Conservation (phyloP, 495 filamentous ascomycete species). For the Friedmanniomyces endolithicus region DNA sequence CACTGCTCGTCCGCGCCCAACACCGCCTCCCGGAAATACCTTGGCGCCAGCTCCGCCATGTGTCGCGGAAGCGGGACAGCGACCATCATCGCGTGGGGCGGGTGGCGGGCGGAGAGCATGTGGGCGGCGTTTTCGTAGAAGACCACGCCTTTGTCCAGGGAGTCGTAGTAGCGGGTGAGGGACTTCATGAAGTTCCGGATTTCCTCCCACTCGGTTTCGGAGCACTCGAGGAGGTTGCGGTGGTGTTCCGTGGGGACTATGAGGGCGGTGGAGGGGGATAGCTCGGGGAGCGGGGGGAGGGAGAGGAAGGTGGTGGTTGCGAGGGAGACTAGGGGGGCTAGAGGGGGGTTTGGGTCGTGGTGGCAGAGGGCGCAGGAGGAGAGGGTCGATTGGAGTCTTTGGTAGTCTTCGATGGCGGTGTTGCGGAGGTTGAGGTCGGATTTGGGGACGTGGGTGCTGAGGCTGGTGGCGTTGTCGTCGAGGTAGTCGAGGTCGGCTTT, state of each 20-base stretch:
- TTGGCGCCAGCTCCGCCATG: slow-evolving; percentile 77
- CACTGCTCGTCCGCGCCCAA: slow-evolving; percentile 79
- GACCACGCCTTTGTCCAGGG: slow-evolving; percentile 77
- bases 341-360: slow-evolving; percentile 76
- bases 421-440: slow-evolving; percentile 83
- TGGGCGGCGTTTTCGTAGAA: slow-evolving; percentile 96
- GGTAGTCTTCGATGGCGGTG: slow-evolving; percentile 73
- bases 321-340: slow-evolving; percentile 78
- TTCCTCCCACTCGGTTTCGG: slow-evolving; percentile 99
- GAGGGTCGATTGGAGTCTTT: slow-evolving; percentile 77
- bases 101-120: slow-evolving; percentile 43
- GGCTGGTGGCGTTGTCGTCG: slow-evolving; percentile 86
- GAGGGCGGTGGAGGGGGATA: slow-evolving; percentile 67
- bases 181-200: slow-evolving; percentile 98
- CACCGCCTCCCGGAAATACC: slow-evolving; percentile 93
- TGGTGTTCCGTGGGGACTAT: slow-evolving; percentile 86
- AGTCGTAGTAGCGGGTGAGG: slow-evolving; percentile 82
- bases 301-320: slow-evolving; percentile 81
- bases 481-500: slow-evolving; percentile 91
- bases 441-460: slow-evolving; percentile 80
- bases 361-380: slow-evolving; percentile 86
- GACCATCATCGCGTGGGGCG: slow-evolving; percentile 74
- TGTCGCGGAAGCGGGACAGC: slow-evolving; percentile 78
- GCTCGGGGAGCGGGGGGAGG: slow-evolving; percentile 78
- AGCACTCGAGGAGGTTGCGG: slow-evolving; percentile 84